Conservation (phyloP, 2,329 filamentous ascomycete genomes). For the Metarhizium sp. region DNA sequence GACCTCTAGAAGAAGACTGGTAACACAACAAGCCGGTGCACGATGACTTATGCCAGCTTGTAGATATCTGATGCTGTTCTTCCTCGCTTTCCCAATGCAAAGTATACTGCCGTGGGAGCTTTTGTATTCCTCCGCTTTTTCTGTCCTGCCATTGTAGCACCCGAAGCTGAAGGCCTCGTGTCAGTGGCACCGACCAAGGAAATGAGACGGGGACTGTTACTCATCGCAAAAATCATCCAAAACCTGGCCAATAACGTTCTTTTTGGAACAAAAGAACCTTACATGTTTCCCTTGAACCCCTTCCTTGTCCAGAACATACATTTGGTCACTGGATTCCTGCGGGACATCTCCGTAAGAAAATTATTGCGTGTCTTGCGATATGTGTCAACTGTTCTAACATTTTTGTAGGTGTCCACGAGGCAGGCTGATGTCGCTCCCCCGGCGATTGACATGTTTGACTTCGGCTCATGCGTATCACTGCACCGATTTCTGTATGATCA, state of each 20-base stretch:
- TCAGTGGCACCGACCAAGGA: slow-evolving; percentile 53
- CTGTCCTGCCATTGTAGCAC: slow-evolving; percentile 62
- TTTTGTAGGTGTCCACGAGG: slow-evolving; percentile 35
- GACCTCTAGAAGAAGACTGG: no score
- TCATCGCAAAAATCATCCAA: slow-evolving; percentile 64
- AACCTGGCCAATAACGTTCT: slow-evolving; percentile 64
- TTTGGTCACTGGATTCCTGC: slow-evolving; percentile 54
- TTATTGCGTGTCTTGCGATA: not conserved
- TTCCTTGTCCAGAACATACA: slow-evolving; percentile 62
- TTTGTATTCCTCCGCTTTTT: slow-evolving; percentile 67
- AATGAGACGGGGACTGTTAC: slow-evolving; percentile 56
- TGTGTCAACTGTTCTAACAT: not conserved
- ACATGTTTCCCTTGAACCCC: slow-evolving; percentile 62
- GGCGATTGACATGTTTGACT: slow-evolving; percentile 49
- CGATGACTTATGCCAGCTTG: not conserved
- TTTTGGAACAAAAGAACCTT: slow-evolving; percentile 62
- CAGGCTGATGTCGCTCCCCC: slow-evolving; percentile 28
- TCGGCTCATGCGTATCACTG: slow-evolving; percentile 60
- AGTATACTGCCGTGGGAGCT: slow-evolving; percentile 62
- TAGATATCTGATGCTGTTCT: slow-evolving; percentile 56
- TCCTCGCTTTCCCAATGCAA: slow-evolving; percentile 56
- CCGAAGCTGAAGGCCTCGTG: slow-evolving; percentile 58
- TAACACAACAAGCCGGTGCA: not conserved
- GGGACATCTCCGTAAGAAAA: slow-evolving; percentile 52
- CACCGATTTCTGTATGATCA: slow-evolving; percentile 64